Conservation (phyloP, 805 yeast genomes). For the Spathaspora hagerdaliae region DNA sequence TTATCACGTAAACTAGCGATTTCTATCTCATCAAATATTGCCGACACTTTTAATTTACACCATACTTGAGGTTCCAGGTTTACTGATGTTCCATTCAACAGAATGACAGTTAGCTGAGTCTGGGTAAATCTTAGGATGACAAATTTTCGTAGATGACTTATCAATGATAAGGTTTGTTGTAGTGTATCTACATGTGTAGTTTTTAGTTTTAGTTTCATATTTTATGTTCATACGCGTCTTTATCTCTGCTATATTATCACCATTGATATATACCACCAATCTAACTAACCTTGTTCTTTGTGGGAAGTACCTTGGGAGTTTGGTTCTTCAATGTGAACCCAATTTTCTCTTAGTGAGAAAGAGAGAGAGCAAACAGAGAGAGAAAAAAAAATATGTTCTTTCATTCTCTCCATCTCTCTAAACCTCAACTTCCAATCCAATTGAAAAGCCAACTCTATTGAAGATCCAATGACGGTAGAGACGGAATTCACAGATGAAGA, state of each 20-base stretch:
- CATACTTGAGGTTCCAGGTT: slow-evolving; percentile 63
- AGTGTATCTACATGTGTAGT: slow-evolving; percentile 15
- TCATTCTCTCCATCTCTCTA: too few species aligned
- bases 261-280: neutral
- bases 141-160: slow-evolving; percentile 49
- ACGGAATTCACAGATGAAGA: slow-evolving; percentile 28
- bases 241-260: neutral
- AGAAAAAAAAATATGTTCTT: neutral
- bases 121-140: slow-evolving; percentile 57
- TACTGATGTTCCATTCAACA: slow-evolving; percentile 37
- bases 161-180: slow-evolving; percentile 43
- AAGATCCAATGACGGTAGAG: slow-evolving; percentile 10
- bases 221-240: neutral
- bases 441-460: too few species aligned
- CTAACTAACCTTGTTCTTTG: too few species aligned
- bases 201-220: slow-evolving; percentile 18
- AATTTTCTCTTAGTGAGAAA: neutral
- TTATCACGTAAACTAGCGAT: slow-evolving; percentile 51
- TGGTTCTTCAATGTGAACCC: too few species aligned
- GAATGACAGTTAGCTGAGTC: slow-evolving; percentile 45
- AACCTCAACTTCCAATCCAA: too few species aligned
- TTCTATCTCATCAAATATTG: slow-evolving; percentile 47
- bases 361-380: neutral
- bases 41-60: slow-evolving; percentile 48
- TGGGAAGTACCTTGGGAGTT: too few species aligned